Base-by-base conservation (phyloP, 352 stramenopile species). In the Phytophthora sp. region DNA sequence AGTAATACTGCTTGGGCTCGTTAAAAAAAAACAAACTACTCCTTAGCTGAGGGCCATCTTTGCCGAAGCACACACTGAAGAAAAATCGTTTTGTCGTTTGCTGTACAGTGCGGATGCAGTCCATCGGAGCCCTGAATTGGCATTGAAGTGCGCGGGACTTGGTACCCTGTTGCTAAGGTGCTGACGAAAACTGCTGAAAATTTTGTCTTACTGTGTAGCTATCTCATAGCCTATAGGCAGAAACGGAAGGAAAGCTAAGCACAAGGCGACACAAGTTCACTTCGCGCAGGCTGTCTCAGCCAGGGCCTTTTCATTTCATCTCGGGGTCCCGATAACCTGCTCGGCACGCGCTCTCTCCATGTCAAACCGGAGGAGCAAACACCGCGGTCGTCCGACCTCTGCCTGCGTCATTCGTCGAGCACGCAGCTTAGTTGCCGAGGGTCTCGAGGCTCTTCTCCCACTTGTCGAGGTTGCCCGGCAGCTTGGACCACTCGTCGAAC, bases 391-490 rank as follows among this genome's bases (percentile, higher is more conserved):
- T 72, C 64, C 46, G 34, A 64, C 26, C 34, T 41, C 23, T 42
- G 30, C 52, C 54, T 62, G 61, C 34, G 23, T 48, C 41, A 46
- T 58, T 58, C 42, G 30, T 30, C 12, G 15, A 26, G 28, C 45
- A 39, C 15, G 32, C 17, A 54, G 49, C 46, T 89, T 92, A 94
- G 68, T 89, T 87, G 59, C 83, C 86, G 65, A 92, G 66, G 49
- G 79, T 92, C 70, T 95, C 84, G 37, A 95, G 78, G 69, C 84
- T 94, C 79, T 93, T 85, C 78, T 95, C 87, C 87, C 87, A 95
- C 66, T 88, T 87, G 61, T 87, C 83, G 23, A 92, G 59, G 74
- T 95, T 95, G 70, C 85, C 87, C 31, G 87, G 77, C 44, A 91
- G 54, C 81, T 94, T 87, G 31, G 85, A 92, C 87, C 87, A 95